Base-by-base conservation (phyloP, 2,329 filamentous ascomycete species). In the Leptographium wingfieldii region DNA sequence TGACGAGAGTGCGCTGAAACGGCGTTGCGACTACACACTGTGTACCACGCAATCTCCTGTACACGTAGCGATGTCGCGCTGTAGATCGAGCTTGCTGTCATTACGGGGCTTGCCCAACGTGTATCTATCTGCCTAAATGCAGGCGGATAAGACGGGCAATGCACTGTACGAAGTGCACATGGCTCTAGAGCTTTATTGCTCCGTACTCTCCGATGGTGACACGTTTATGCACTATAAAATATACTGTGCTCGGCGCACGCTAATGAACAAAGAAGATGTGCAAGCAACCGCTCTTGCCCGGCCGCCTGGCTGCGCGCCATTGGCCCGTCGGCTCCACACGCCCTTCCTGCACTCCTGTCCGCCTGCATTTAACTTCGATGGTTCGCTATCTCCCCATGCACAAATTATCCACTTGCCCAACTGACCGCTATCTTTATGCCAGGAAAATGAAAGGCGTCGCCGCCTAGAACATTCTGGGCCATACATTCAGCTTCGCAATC, bases 271-370 rank as follows among this genome's bases (percentile, higher is more conserved):
- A 33, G 40, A 33, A 19, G 14, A n/a, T 22, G 31, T 35, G 43
- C 16, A 46, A 22, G 29, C 51, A 29, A 51, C 12, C 22, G 49
- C n/a, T 52, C 49, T 12, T 12, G 25, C 22, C 25, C 55, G 43
- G 55, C 55, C 55, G 40, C 27, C 55, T 48, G 40, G 38, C 40
- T 33, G 22, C 38, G 59, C 49, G 29, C 38, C 11, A 63, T 63
- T 63, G 61, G 61, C 55, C 59, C 25, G 49, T 19, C 49, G 14
- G 54, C 33, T 22, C 61, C 61, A 61, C 59, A 46, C 57, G 55
- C 29, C 55, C 57, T 35, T 57, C 10, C 62, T 62, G 60, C 58
- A 60, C 62, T 63, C 60, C 62, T 60, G 31, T 59, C 58, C 49
- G 58, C 62, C 60, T 63, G 62, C 62, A 63, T 58, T 49, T 10